Base-by-base conservation (phyloP, 805 yeast species). In the Nakazawaea sp. region DNA sequence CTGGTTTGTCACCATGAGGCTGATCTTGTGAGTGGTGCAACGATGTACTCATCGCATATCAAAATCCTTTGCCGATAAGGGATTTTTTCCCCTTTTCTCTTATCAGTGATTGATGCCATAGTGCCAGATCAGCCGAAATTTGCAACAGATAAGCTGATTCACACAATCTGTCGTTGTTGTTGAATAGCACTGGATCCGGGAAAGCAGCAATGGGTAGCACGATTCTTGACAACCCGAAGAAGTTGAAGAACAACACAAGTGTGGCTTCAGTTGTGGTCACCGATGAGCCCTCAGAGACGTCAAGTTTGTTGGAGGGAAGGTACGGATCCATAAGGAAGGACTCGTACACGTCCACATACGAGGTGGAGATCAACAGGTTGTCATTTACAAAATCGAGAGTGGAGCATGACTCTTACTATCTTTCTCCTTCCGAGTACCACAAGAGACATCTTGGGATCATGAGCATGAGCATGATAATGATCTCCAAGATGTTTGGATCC, bases 391-490 rank as follows among this genome's bases (percentile, higher is more conserved):
- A 23, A 18, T 33, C 38, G 12, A 20, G 38, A 21, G 21, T 39
- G 29, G 42, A 39, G 23, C 38, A 39, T 30, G 42, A 39, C 17
- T 31, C 37, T 4, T 39, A 30, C 18, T 39, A 39, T 21, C 27
- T 39, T 18, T 26, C 35, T 3, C 36, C 37, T 10, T 16, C 38
- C 6, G 47, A 61, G 3, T 82, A 83, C 2, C 81, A 74, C 44
- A 82, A 84, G 2, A 58, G 84, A 29, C 81, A 78, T 51, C 50
- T 78, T 35, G 84, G 85, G 0, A 46, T 78, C 3, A 74, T 69
- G 44, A 72, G 82, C 11, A 75, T 81, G 0, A 61, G 72, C 25
- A 62, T 75, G 18, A 45, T 77, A 21, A 75, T 75, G 50, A 66
- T 78, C 6, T 68, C 81, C 4, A 58, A 81, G 41, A 78, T 77